phyloP scores from a whole-genome alignment of 108 stramenopile species.

The Fistulifera solaris region DNA sequence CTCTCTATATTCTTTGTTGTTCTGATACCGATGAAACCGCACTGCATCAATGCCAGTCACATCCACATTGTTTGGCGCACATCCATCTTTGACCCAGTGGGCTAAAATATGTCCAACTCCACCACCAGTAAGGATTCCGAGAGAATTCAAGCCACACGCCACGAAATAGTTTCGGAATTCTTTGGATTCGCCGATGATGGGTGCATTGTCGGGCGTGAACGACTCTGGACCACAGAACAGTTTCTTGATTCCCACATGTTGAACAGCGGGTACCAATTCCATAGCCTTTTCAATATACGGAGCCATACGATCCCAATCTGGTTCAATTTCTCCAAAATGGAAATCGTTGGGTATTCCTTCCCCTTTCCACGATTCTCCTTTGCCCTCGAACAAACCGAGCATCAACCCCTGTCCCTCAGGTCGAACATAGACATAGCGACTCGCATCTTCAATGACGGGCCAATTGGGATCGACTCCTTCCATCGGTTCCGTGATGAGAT shows the following conservation, averaged over 20 bases:
- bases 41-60: slow-evolving; percentile 47
- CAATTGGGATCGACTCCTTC: slow-evolving; percentile 54
- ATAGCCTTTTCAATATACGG: slow-evolving; percentile 65
- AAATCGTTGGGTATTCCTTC: slow-evolving; percentile 37
- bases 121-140: slow-evolving; percentile 71
- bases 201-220: slow-evolving; percentile 57
- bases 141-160: slow-evolving; percentile 63
- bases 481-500: slow-evolving; percentile 64
- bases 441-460: slow-evolving; percentile 75
- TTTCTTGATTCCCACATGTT: slow-evolving; percentile 47
- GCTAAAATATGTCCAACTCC: slow-evolving; percentile 49
- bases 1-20: slow-evolving; percentile 36
- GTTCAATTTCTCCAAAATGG: slow-evolving; percentile 52
- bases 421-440: slow-evolving; percentile 53
- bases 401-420: slow-evolving; percentile 71
- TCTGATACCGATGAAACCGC: slow-evolving; percentile 56
- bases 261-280: slow-evolving; percentile 33
- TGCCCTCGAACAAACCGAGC: slow-evolving; percentile 68
- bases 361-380: slow-evolving; percentile 55
- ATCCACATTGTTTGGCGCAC: slow-evolving; percentile 34
- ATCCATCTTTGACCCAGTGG: slow-evolving; percentile 37
- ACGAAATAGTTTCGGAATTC: slow-evolving; percentile 55
- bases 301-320: slow-evolving; percentile 73
- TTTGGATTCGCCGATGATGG: slow-evolving; percentile 51
- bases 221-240: slow-evolving; percentile 80